Percentiles rank a stretch among this genome's conserved stretches.
phyloP scores from a whole-genome alignment of 2,329 filamentous ascomycete species.

The Massarina eburnea region DNA sequence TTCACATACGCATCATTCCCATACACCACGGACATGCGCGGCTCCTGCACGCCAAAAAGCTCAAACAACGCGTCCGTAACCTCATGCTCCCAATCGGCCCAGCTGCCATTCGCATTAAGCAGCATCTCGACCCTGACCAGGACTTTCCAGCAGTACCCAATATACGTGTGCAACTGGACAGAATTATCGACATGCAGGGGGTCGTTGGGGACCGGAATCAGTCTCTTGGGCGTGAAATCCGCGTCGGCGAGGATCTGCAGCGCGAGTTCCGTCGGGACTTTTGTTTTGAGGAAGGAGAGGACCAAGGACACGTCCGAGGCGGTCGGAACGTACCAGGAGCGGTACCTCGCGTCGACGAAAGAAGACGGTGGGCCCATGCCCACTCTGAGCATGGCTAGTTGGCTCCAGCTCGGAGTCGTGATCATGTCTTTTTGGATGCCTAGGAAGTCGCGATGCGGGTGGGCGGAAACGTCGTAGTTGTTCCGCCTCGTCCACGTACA shows the following conservation, averaged over 20 bases:
- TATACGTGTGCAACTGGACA: conserved; percentile 11
- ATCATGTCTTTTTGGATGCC: conserved; percentile 8
- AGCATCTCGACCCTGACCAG: conserved; percentile 12
- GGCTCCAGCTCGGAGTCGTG: background rate
- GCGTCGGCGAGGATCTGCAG: conserved; percentile 8
- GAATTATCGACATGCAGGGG: conserved; percentile 10
- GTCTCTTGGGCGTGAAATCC: conserved; percentile 3
- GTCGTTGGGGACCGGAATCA: conserved; percentile 3
- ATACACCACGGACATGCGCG: conserved; percentile 4
- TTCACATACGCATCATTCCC: background rate
- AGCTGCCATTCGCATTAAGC: conserved; percentile 5
- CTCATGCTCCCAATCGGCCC: conserved; percentile 13
- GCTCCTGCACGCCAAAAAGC: conserved; percentile 8
- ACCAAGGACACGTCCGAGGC: conserved; percentile 8
- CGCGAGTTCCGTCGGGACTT: conserved; percentile 10
- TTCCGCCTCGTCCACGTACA: conserved; percentile 1
- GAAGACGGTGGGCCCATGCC: background rate
- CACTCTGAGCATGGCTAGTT: background rate
- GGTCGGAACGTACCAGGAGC: conserved; percentile 4
- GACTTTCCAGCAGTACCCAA: conserved; percentile 12
- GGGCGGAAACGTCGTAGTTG: background rate
- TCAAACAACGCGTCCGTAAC: conserved; percentile 8
- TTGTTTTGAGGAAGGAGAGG: conserved; percentile 1
- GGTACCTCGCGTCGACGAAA: conserved; percentile 4
- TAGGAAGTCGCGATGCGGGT: conserved; percentile 17